phyloP scores from a whole-genome alignment of 306 rosid genomes.

The Neltuma alba region DNA sequence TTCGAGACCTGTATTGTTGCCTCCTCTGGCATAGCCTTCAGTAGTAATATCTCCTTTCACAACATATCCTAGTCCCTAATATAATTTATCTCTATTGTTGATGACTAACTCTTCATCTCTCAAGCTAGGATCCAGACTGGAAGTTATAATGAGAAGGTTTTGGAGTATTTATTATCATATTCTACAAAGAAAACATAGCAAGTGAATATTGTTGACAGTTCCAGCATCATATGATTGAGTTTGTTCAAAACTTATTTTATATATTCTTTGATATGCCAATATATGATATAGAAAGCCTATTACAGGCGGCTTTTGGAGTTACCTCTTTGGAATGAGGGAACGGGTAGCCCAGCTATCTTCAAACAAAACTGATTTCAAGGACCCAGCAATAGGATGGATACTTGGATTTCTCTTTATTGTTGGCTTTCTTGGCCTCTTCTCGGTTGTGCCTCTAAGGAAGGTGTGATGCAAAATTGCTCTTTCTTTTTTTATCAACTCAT shows the following conservation, averaged over 20 bases:
- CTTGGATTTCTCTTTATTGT: constrained; percentile 58
- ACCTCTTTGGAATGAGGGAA: constrained; percentile 59
- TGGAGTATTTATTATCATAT: not conserved
- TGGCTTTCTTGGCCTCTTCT: constrained; percentile 61
- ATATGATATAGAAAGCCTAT: not conserved
- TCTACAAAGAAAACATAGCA: not conserved
- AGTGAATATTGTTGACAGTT: not conserved
- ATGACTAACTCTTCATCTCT: not conserved
- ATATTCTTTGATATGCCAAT: not conserved
- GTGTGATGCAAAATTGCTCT: constrained; percentile 30
- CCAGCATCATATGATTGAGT: not conserved
- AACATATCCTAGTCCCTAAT: not conserved
- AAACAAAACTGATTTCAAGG: constrained; percentile 40
- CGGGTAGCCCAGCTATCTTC: constrained; percentile 39
- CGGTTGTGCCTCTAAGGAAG: constrained; percentile 60
- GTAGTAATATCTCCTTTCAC: constrained; percentile 39
- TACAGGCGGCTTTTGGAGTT: constrained; percentile 59
- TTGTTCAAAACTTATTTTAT: not conserved
- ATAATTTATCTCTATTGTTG: not conserved
- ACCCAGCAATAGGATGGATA: constrained; percentile 56
- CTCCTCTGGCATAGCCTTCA: constrained; percentile 64
- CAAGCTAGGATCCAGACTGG: not conserved
- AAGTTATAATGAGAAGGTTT: not conserved
- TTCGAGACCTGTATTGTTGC: constrained; percentile 67
- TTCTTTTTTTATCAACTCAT: not conserved